Conservation (phyloP, 805 yeast species). For the Candida patagonica region DNA sequence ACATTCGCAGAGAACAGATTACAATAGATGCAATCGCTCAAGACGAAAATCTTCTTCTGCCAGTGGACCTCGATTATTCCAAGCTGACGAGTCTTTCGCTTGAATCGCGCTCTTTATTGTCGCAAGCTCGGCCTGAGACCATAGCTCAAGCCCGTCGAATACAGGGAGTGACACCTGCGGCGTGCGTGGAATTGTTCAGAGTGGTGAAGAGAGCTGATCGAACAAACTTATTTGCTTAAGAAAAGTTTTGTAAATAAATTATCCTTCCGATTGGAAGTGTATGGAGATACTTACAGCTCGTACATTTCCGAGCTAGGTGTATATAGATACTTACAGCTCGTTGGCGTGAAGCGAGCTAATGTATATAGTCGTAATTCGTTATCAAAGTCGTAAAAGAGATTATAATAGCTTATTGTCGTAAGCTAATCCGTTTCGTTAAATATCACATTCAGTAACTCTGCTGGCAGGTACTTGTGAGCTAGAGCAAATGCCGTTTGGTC, state of each 20-base stretch:
- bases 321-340: neutral
- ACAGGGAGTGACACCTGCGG: constrained; percentile 93
- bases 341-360: too few species aligned
- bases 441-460: constrained; percentile 20
- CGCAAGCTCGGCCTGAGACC: constrained; percentile 73
- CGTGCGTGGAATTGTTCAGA: constrained; percentile 64
- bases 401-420: neutral
- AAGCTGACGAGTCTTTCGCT: constrained; percentile 55
- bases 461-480: constrained; percentile 25
- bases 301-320: neutral
- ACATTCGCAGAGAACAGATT: constrained; percentile 60
- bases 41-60: constrained; percentile 72
- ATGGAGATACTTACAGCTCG: too few species aligned
- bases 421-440: neutral
- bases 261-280: too few species aligned
- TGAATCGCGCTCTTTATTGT: constrained; percentile 63
- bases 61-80: constrained; percentile 54
- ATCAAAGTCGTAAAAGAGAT: too few species aligned
- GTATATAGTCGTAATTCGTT: too few species aligned
- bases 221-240: neutral
- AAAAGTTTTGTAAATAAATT: neutral
- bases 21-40: constrained; percentile 70
- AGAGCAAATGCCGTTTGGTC: constrained; percentile 18
- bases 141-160: constrained; percentile 93
- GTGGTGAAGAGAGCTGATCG: constrained; percentile 15